These are phyloP conservation scores for Triangularia setosa DNA, from an alignment of 2,329 filamentous ascomycete genomes.

Conservation along the genomic window DNA sequence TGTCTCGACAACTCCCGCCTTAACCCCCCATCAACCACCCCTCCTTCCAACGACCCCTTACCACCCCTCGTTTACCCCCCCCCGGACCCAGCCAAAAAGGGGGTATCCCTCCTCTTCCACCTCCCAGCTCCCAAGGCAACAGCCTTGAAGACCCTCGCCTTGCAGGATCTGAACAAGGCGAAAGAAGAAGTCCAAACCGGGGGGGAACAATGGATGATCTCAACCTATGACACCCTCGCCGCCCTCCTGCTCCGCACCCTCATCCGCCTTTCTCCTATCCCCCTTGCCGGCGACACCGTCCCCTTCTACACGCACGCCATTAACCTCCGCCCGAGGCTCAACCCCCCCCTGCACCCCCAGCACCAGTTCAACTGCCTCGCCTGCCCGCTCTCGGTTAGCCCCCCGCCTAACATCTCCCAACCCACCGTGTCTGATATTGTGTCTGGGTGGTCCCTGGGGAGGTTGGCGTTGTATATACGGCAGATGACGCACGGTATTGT, in stretches of 20 bases:
- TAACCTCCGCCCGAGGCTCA: constrained; percentile 36
- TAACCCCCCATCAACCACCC: constrained; percentile 6
- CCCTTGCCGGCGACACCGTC: constrained; percentile 17
- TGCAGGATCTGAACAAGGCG: constrained; percentile 22
- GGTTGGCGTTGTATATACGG: constrained; percentile 36
- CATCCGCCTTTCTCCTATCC: constrained; percentile 23
- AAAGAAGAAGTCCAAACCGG: not conserved
- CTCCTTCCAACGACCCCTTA: not conserved
- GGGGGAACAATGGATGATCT: constrained; percentile 28
- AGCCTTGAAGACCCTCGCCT: constrained; percentile 35
- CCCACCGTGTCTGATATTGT: constrained; percentile 32
- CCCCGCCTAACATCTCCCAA: constrained; percentile 17
- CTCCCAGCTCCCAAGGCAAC: constrained; percentile 41
- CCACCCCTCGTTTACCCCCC: constrained; percentile 1
- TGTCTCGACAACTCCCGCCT: constrained; percentile 35
- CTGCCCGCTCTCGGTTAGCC: constrained; percentile 20
- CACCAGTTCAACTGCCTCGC: constrained; percentile 34
- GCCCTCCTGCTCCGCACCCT: constrained; percentile 36
- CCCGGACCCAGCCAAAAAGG: not conserved
- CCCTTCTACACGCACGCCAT: constrained; percentile 35
- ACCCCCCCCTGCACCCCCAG: constrained; percentile 28
- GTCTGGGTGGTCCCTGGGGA: constrained; percentile 32
- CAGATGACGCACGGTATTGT: constrained; percentile 32
- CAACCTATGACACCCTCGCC: constrained; percentile 38
- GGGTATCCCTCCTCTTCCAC: constrained; percentile 37